Percentiles rank a stretch among this genome's conserved stretches.
phyloP scores from a whole-genome alignment of 2,329 filamentous ascomycete species.

The Dactylonectria macrodidyma region DNA sequence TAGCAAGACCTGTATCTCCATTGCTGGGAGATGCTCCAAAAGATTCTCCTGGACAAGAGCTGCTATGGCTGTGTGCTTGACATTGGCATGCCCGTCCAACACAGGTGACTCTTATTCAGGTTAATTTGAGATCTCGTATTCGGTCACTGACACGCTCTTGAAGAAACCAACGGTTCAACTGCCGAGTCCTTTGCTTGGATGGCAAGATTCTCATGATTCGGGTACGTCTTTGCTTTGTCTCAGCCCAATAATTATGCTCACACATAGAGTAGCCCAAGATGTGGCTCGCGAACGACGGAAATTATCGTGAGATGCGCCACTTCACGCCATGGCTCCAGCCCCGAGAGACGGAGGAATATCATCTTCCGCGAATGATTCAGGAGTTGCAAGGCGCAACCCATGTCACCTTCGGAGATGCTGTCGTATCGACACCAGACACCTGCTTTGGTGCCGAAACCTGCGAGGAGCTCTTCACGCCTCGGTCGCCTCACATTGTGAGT shows the following conservation, averaged over 20 bases:
- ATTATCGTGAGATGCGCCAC: slow-evolving; percentile 57
- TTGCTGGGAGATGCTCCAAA: slow-evolving; percentile 50
- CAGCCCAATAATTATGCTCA: neutral
- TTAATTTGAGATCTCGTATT: neutral
- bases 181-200: slow-evolving; percentile 60
- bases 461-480: slow-evolving; percentile 51
- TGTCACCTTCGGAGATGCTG: slow-evolving; percentile 58
- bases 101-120: slow-evolving; percentile 38
- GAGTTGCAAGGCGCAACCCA: slow-evolving; percentile 60
- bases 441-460: slow-evolving; percentile 59
- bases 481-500: slow-evolving; percentile 32
- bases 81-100: slow-evolving; percentile 59
- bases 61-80: slow-evolving; percentile 57
- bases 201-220: slow-evolving; percentile 79
- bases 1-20: slow-evolving; percentile 59
- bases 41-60: slow-evolving; percentile 51
- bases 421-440: slow-evolving; percentile 57
- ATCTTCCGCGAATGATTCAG: slow-evolving; percentile 68
- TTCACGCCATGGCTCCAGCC: slow-evolving; percentile 59
- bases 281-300: slow-evolving; percentile 77
- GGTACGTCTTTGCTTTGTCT: neutral
- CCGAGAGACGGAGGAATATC: slow-evolving; percentile 54
- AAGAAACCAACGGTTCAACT: slow-evolving; percentile 55
- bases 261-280: slow-evolving; percentile 70
- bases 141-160: slow-evolving; percentile 57